A percentile compares a stretch with the other conserved stretches of the same genome.
Evolutionary conservation across 345 rosid genomes (phyloP).

Genomic region (Eucalyptus tenuipes): DNA sequence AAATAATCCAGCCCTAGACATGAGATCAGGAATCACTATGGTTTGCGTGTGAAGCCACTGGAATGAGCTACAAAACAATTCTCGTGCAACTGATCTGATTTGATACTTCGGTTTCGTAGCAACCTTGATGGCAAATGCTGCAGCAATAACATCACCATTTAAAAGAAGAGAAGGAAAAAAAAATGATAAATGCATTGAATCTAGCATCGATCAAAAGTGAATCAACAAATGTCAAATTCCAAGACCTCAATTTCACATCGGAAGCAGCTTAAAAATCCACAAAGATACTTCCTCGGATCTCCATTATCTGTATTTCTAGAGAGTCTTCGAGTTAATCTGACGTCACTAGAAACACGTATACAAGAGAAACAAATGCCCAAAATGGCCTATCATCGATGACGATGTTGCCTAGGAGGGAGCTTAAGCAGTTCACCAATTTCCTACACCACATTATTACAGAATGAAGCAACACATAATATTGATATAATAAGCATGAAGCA

Average conservation of each 20-base stretch:
- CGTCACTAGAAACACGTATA: too few species aligned
- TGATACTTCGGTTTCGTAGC: constrained; percentile 49
- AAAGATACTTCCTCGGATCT: too few species aligned
- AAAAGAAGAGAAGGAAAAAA: not conserved
- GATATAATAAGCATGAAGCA: too few species aligned
- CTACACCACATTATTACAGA: fast-evolving
- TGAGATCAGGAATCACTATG: not conserved
- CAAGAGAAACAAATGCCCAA: too few species aligned
- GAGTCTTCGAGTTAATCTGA: too few species aligned
- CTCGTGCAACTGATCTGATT: not conserved
- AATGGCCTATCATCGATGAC: too few species aligned
- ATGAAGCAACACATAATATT: too few species aligned
- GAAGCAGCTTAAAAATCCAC: not conserved
- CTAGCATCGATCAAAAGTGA: not conserved
- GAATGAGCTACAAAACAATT: not conserved
- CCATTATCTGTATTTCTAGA: too few species aligned
- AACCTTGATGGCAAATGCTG: constrained; percentile 37
- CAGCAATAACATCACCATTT: constrained; percentile 5
- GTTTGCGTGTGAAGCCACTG: not conserved
- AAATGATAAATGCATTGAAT: not conserved
- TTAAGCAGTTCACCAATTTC: fast-evolving
- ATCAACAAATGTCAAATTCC: not conserved
- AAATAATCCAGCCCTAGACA: too few species aligned
- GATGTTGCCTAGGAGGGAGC: too few species aligned
- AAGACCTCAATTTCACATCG: not conserved